Evolutionary conservation across 345 rosid species (phyloP), one percentile per base, ranked within the genome.

Genomic region (Limnanthes douglasii): DNA sequence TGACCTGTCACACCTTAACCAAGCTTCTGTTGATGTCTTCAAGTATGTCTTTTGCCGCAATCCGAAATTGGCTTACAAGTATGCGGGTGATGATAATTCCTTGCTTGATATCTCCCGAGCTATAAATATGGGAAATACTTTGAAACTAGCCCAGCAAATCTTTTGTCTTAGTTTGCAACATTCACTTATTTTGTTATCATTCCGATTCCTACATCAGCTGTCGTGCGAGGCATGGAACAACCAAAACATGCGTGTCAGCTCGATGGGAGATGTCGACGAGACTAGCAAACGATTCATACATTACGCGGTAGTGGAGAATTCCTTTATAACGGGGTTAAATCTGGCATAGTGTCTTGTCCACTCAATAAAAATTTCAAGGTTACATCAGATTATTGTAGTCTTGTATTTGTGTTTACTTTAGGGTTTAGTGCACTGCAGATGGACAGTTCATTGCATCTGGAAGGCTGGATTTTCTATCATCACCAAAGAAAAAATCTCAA

Each of bases 101-200:
- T 65, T 90, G 33, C 15, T 90, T 61, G 51, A 66, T 18, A 84
- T 90, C 95, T 69, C 56, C 34, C 79, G 74, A 60, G 68, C 95
- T 3, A 95, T 94, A 43, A 90, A 95, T 61, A 90, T 84, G 67
- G 98, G 98, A 13, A 90, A 68, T 47, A 57, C 80, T 10, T 59
- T 69, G 53, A 84, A 70, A 52, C 43, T 90, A 11, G 92, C 65
- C 23, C 98, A 90, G 43, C 98, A 90, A 26, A 70, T 92, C 62
- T 62, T 90, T 78, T 79, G 92, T 33, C 49, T 90, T 2, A 95
- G 98, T 27, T 46, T 90, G 33, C 98, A 90, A 32, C 76, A 80
- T 43, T 72, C 96, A 0, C 51, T 79, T 18, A 92, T 64, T 38
- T 72, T 94, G 1, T 54, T 90, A 43, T 69, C 98, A n/a, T 84